A percentile compares a stretch with the other conserved stretches of the same genome.
Conservation (phyloP, 306 rosid genomes). For the Quercus wislizeni region DNA sequence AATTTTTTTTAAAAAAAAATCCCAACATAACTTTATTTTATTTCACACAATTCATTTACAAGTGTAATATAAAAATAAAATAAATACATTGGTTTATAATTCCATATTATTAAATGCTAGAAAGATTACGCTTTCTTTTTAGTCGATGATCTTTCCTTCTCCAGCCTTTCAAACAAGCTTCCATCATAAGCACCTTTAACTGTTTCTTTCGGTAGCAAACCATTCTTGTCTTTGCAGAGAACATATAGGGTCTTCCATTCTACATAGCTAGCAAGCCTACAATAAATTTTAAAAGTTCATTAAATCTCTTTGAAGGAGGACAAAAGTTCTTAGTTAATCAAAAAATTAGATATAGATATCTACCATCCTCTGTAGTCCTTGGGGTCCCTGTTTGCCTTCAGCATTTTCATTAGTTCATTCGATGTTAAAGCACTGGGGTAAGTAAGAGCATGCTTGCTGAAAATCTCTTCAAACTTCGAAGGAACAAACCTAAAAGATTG, state of each 20-base stretch:
- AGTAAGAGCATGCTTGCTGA: constrained; percentile 52
- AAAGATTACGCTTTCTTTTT: constrained; percentile 31
- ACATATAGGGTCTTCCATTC: constrained; percentile 69
- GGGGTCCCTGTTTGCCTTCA: constrained; percentile 53
- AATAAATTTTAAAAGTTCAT: neutral
- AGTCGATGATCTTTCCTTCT: constrained; percentile 35
- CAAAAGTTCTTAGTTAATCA: neutral
- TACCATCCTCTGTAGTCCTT: constrained; percentile 67
- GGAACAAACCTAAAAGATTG: constrained; percentile 54
- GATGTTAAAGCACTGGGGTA: constrained; percentile 57
- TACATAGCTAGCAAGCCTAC: constrained; percentile 45
- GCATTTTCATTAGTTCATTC: constrained; percentile 49
- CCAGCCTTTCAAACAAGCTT: constrained; percentile 62
- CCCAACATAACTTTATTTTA: neutral
- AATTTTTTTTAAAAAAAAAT: neutral
- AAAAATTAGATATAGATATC: neutral
- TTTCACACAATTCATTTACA: neutral
- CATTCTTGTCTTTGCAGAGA: constrained; percentile 71
- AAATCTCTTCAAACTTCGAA: constrained; percentile 67
- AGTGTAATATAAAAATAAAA: too few relatives aligned
- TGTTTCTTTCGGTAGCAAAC: constrained; percentile 62
- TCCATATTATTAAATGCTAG: neutral
- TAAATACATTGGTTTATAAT: neutral
- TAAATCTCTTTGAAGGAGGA: neutral
- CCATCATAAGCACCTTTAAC: constrained; percentile 73